A percentile compares a stretch with the other conserved stretches of the same genome.
These are phyloP conservation scores for Asterella californica DNA, from an alignment of 225 moss, liverwort and hornwort species.

Conservation along the genomic window DNA sequence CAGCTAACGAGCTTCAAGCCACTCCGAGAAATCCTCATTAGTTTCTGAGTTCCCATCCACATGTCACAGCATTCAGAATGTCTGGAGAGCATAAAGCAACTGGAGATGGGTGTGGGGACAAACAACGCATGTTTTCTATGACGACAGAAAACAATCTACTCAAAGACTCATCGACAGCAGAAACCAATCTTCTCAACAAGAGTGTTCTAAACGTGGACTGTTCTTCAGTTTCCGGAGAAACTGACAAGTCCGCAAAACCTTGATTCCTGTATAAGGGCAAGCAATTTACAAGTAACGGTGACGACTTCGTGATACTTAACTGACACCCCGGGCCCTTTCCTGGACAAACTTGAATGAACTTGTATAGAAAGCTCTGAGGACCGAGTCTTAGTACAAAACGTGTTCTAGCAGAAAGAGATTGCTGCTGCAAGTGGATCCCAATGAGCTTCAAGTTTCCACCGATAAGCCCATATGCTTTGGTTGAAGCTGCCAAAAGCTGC, in stretches of 20 bases:
- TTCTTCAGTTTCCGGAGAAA: background rate
- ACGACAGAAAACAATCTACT: background rate
- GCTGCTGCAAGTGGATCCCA: background rate
- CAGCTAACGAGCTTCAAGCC: too few relatives aligned
- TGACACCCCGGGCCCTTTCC: background rate
- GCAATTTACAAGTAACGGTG: constrained; percentile 7
- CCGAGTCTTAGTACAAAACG: background rate
- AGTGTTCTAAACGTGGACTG: background rate
- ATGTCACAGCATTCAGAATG: too few relatives aligned
- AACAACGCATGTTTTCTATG: too few relatives aligned
- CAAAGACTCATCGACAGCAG: background rate
- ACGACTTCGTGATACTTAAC: background rate
- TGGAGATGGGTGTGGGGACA: too few relatives aligned
- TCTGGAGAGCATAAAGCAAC: too few relatives aligned
- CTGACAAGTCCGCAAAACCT: background rate
- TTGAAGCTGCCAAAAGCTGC: constrained; percentile 10
- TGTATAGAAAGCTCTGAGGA: background rate
- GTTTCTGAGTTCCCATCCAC: too few relatives aligned
- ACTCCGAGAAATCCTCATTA: too few relatives aligned
- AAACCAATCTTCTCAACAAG: background rate
- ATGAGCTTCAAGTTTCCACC: background rate
- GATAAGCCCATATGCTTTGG: background rate
- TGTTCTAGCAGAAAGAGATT: background rate
- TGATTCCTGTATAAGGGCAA: background rate
- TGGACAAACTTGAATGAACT: background rate